These are phyloP conservation scores for Fusarium napiforme DNA, from an alignment of 2,329 filamentous ascomycete genomes.

Conservation along the genomic window DNA sequence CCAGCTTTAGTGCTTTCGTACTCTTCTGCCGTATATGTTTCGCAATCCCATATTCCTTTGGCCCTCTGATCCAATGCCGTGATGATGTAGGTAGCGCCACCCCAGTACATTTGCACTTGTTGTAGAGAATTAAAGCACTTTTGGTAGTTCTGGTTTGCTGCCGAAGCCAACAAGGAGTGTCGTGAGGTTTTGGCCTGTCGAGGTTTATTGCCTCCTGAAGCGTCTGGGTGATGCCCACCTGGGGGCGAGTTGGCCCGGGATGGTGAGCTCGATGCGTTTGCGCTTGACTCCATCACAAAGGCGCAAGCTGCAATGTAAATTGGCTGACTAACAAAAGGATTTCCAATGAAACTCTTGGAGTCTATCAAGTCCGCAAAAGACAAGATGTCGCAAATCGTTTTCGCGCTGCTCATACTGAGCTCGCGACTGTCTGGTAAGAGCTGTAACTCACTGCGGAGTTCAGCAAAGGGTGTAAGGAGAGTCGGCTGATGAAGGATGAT, in stretches of 20 bases:
- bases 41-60: conserved; percentile 84
- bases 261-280: conserved; percentile 72
- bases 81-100: conserved; percentile 86
- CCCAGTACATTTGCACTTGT: conserved; percentile 86
- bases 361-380: conserved; percentile 88
- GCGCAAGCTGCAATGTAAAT: conserved; percentile 93
- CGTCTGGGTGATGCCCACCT: conserved; percentile 8
- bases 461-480: conserved; percentile 79
- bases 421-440: conserved; percentile 84
- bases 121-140: conserved; percentile 86
- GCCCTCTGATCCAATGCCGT: conserved; percentile 88
- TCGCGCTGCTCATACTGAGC: conserved; percentile 86
- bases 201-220: conserved; percentile 6
- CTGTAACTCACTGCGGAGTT: conserved; percentile 69
- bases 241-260: conserved; percentile 66
- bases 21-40: conserved; percentile 76
- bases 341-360: conserved; percentile 85
- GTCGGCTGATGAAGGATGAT: conserved; percentile 88
- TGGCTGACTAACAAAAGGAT: conserved; percentile 89
- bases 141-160: conserved; percentile 88
- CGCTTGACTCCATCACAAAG: conserved; percentile 84
- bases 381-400: conserved; percentile 90
- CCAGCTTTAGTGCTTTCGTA: conserved; percentile 75
- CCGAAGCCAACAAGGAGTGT: conserved; percentile 81
- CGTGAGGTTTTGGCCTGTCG: conserved; percentile 61